phyloP scores from a whole-genome alignment of 108 stramenopile genomes.

The Craspedostauros australis region DNA sequence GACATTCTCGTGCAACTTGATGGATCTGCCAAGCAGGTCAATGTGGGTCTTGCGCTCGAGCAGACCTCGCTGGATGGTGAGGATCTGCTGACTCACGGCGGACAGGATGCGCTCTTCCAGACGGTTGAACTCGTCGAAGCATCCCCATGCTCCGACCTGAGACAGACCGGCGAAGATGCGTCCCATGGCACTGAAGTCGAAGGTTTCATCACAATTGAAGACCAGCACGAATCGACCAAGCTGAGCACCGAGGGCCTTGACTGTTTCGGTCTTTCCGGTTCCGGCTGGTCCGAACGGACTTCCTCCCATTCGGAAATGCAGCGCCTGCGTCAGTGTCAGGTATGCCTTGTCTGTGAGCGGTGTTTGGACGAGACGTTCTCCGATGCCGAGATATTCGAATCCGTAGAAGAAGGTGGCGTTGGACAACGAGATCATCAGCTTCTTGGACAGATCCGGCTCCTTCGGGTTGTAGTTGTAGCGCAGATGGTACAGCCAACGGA shows the following conservation, averaged over 20 bases:
- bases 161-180: conserved; percentile 96
- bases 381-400: conserved; percentile 97
- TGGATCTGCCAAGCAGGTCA: conserved; percentile 66
- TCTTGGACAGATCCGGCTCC: conserved; percentile 62
- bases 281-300: conserved; percentile 99
- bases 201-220: conserved; percentile 95
- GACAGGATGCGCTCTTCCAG: conserved; percentile 94
- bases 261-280: conserved; percentile 98
- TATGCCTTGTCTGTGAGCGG: conserved; percentile 98
- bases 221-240: conserved; percentile 96
- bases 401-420: conserved; percentile 96
- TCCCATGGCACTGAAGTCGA: conserved; percentile 98
- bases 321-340: conserved; percentile 94
- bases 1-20: conserved; percentile 87
- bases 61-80: conserved; percentile 92
- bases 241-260: conserved; percentile 95
- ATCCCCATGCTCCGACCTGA: conserved; percentile 95
- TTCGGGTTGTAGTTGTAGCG: conserved; percentile 83
- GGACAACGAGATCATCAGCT: conserved; percentile 81
- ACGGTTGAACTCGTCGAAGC: conserved; percentile 99
- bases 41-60: conserved; percentile 58
- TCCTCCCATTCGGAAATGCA: conserved; percentile 95
- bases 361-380: conserved; percentile 97
- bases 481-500: conserved; percentile 90
- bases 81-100: conserved; percentile 96